phyloP scores from a whole-genome alignment of 148 eudicot species.

The Suaeda aralocaspica region DNA sequence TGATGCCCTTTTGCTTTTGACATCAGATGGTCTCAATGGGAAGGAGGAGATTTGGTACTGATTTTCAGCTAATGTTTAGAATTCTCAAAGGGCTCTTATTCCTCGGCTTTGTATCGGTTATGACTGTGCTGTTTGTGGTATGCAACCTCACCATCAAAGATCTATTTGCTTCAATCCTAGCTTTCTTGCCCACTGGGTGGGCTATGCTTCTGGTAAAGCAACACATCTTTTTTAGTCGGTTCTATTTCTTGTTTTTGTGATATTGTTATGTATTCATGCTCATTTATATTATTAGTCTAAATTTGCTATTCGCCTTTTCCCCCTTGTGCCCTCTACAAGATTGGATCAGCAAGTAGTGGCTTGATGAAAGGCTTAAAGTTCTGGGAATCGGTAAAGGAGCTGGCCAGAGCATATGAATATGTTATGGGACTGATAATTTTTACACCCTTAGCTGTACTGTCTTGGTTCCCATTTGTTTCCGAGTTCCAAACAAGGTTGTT shows the following conservation, averaged over 20 bases:
- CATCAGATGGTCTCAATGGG: constrained; percentile 95
- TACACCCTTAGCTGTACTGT: constrained; percentile 74
- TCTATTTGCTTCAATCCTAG: constrained; percentile 76
- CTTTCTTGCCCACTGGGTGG: constrained; percentile 97
- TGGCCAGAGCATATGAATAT: constrained; percentile 79
- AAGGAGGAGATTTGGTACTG: constrained; percentile 87
- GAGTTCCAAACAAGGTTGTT: constrained; percentile 94
- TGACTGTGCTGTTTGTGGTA: constrained; percentile 86
- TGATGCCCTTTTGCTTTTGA: constrained; percentile 17
- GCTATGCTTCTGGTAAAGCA: constrained; percentile 78
- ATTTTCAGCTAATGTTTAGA: constrained; percentile 99
- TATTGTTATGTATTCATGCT: neutral
- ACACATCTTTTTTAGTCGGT: neutral
- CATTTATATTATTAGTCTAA: neutral
- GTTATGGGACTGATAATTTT: constrained; percentile 77
- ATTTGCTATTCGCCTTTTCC: too few relatives aligned
- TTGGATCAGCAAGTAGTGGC: constrained; percentile 81
- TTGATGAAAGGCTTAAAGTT: constrained; percentile 58
- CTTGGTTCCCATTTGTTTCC: constrained; percentile 95
- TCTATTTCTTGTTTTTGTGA: neutral
- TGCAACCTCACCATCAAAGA: constrained; percentile 63
- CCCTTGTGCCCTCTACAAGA: constrained; percentile 31
- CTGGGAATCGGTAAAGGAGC: constrained; percentile 92
- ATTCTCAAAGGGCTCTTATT: constrained; percentile 92
- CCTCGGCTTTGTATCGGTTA: constrained; percentile 82